These are phyloP conservation scores for Neofusicoccum umdonicola DNA, from an alignment of 2,329 filamentous ascomycete genomes.

Conservation along the genomic window DNA sequence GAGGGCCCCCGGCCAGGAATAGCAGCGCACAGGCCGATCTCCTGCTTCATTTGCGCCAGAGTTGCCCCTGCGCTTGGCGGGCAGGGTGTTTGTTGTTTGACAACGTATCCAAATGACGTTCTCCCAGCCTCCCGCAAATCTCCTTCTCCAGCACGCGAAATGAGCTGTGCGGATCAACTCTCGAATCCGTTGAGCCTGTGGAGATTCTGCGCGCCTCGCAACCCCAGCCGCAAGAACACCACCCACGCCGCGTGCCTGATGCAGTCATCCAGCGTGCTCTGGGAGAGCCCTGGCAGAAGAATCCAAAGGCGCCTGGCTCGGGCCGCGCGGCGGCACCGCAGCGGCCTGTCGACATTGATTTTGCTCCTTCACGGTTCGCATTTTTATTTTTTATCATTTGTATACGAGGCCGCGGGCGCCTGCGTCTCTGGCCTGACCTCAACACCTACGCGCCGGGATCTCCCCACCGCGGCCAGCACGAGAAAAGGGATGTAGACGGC, in stretches of 20 bases:
- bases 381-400: not conserved
- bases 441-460: not conserved
- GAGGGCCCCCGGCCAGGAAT: conserved; percentile 8
- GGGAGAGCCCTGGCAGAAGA: not conserved
- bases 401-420: not conserved
- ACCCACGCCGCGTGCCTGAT: not conserved
- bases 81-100: conserved; percentile 13
- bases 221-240: not conserved
- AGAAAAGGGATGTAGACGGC: not conserved
- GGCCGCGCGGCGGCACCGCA: not conserved
- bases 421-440: not conserved
- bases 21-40: conserved; percentile 4
- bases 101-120: conserved; percentile 15
- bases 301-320: not conserved
- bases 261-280: not conserved
- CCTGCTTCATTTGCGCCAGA: conserved; percentile 15
- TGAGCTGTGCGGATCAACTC: conserved; percentile 10
- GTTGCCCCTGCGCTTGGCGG: conserved; percentile 14
- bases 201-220: conserved; percentile 5
- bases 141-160: conserved; percentile 15
- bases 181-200: conserved; percentile 5
- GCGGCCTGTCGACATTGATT: not conserved
- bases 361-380: not conserved
- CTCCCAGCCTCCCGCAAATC: conserved; percentile 16
- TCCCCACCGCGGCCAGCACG: not conserved